Conservation (phyloP, 140 eudicot genomes). For the Bidens hawaiensis region DNA sequence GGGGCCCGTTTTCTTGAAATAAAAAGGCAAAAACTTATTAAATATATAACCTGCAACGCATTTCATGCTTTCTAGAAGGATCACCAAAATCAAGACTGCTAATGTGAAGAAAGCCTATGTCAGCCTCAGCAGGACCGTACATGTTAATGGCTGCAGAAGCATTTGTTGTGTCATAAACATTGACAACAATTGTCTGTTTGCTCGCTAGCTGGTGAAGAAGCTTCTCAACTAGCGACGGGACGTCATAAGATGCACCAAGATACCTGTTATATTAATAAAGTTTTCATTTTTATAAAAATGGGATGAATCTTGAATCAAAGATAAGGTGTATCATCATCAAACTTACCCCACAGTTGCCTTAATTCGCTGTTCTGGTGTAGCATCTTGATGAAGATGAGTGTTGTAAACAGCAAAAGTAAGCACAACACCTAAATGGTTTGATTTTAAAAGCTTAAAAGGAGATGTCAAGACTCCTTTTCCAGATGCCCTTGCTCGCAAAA, state of each 20-base stretch:
- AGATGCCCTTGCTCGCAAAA: constrained; percentile 85
- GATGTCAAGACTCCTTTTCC: constrained; percentile 89
- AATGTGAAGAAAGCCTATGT: constrained; percentile 54
- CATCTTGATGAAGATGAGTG: constrained; percentile 53
- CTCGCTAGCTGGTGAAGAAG: constrained; percentile 91
- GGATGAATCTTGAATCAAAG: not conserved
- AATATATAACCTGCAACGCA: constrained; percentile 83
- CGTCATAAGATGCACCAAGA: constrained; percentile 88
- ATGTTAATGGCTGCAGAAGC: constrained; percentile 46
- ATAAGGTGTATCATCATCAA: constrained; percentile 4
- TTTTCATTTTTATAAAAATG: not conserved
- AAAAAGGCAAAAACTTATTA: not conserved
- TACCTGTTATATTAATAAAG: constrained; percentile 43
- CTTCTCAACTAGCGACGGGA: constrained; percentile 84
- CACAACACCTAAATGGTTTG: constrained; percentile 87
- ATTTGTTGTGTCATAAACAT: constrained; percentile 85
- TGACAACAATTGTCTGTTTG: constrained; percentile 82
- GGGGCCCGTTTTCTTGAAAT: not conserved
- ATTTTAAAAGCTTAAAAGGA: constrained; percentile 78
- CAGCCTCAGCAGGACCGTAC: constrained; percentile 64
- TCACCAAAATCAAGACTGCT: constrained; percentile 91
- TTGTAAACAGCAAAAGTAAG: constrained; percentile 87
- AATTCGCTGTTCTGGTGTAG: constrained; percentile 70
- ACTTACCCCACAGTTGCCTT: constrained; percentile 81
- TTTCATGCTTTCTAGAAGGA: constrained; percentile 88